Evolutionary conservation across 2,329 filamentous ascomycete species (phyloP).

Genomic region (Leptoxyphium fumago): DNA sequence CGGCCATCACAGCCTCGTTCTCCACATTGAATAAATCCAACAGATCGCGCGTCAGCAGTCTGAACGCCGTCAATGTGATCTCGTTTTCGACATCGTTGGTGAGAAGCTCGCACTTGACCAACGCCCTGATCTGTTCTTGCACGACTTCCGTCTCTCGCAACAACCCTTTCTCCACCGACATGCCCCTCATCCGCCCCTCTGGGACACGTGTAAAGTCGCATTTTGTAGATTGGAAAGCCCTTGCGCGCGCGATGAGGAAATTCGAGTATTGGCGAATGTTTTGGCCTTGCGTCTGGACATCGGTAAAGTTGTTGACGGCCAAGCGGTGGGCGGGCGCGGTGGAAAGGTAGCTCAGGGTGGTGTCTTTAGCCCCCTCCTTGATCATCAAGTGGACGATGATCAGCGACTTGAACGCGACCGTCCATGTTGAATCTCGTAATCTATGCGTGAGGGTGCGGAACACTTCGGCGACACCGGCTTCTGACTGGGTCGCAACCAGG

Average conservation of each 20-base stretch:
- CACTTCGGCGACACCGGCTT: constrained; percentile 88
- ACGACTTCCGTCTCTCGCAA: constrained; percentile 83
- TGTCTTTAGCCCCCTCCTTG: constrained; percentile 78
- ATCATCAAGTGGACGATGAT: constrained; percentile 98
- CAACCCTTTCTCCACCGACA: constrained; percentile 82
- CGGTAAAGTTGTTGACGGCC: constrained; percentile 79
- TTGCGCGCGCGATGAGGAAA: constrained; percentile 71
- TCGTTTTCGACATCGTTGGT: constrained; percentile 87
- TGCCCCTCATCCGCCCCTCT: constrained; percentile 67
- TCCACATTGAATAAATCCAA: constrained; percentile 83
- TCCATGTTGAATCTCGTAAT: constrained; percentile 93
- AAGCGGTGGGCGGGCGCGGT: constrained; percentile 63
- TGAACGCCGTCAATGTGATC: constrained; percentile 87
- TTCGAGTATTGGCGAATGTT: constrained; percentile 87
- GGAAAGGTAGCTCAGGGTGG: constrained; percentile 71
- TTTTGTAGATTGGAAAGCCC: constrained; percentile 69
- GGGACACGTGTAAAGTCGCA: constrained; percentile 79
- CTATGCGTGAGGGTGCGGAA: constrained; percentile 83
- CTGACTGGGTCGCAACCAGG: constrained; percentile 82
- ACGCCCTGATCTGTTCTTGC: constrained; percentile 69
- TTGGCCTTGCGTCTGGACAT: constrained; percentile 85
- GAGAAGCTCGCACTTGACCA: constrained; percentile 83
- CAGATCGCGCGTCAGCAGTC: constrained; percentile 78
- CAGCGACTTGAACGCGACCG: constrained; percentile 95
- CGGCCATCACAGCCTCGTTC: constrained; percentile 95